Conservation (phyloP, 306 rosid genomes). For the Pterocarpus macrocarpus region DNA sequence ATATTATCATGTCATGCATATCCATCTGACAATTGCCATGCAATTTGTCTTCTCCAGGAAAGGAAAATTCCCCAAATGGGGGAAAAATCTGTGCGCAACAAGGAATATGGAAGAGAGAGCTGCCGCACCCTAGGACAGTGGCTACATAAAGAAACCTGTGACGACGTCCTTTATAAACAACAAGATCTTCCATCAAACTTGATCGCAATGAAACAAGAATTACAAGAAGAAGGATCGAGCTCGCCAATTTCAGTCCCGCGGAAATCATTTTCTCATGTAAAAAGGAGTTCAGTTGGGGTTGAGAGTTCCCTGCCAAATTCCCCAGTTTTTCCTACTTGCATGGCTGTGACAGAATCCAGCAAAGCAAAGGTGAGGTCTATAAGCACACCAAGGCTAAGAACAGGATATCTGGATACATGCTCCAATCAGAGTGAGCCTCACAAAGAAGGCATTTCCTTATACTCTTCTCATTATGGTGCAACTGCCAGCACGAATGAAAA, state of each 20-base stretch:
- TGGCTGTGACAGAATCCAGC: constrained; percentile 70
- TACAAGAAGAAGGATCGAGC: constrained; percentile 48
- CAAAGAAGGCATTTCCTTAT: constrained; percentile 27
- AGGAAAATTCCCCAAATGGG: constrained; percentile 54
- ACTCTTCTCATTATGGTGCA: no score
- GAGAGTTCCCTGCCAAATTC: constrained; percentile 60
- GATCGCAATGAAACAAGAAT: constrained; percentile 39
- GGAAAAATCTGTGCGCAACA: constrained; percentile 51
- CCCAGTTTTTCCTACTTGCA: constrained; percentile 62
- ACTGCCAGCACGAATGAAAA: background rate
- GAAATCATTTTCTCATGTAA: constrained; percentile 63
- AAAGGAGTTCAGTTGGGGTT: constrained; percentile 51
- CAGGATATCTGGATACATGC: constrained; percentile 53
- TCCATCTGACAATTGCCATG: constrained; percentile 11
- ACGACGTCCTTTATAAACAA: constrained; percentile 43
- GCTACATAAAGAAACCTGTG: constrained; percentile 52
- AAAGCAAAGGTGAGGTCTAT: constrained; percentile 72
- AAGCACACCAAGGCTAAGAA: constrained; percentile 76
- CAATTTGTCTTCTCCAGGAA: constrained; percentile 58
- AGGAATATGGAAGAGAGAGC: constrained; percentile 52
- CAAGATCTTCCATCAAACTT: constrained; percentile 42
- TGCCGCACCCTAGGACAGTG: constrained; percentile 55
- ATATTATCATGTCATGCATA: background rate
- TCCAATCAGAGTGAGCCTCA: constrained; percentile 45
- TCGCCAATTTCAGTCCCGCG: constrained; percentile 57